Evolutionary conservation across 768 basidiomycete species (phyloP), one percentile per base, ranked within the genome.

Genomic region (Pulveroboletus frians): DNA sequence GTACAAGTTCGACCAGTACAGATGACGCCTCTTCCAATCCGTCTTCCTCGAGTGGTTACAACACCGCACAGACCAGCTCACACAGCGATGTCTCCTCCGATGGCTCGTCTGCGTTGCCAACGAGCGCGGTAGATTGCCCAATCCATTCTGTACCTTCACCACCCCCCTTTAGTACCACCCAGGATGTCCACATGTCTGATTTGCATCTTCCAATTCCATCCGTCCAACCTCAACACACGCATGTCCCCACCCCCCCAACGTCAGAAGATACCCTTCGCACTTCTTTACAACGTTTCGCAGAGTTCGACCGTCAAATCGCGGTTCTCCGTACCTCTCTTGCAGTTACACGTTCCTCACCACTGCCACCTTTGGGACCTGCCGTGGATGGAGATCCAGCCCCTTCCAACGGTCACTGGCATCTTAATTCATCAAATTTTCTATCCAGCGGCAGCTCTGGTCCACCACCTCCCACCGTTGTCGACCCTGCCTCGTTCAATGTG

Each of bases 131-230:
- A 52, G 48, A 55, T 39, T 53, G 60, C 50, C 40, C 61, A 56
- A 26, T 64, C 30, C 55, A 44, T 46, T 31, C 64, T 46, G 34
- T 62, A 17, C 46, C 53, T 55, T 39, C 62, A 39, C 30, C 47
- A 9, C 72, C 76, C 8, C 71, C 73, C 9, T 73, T 77, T 30
- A 70, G 70, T 23, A 66, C 77, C 23, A 32, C 49, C 23, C 73
- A 76, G 44, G 78, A 80, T 50, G 68, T 78, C 32, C 75, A 76
- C 39, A 79, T 81, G 78, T 60, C 72, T 20, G 75, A 77, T 44
- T 58, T 60, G 29, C 57, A 53, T 38, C 50, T 67, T 18, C 65
- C 65, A 23, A 26, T 54, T 13, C 50, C 59, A 8, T 57, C 62
- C 7, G 37, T 56, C 10, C 54, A 53, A 8, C 51, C 54, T 6